Conservation (phyloP, 2,329 filamentous ascomycete genomes). For the Onygenales sp. region DNA sequence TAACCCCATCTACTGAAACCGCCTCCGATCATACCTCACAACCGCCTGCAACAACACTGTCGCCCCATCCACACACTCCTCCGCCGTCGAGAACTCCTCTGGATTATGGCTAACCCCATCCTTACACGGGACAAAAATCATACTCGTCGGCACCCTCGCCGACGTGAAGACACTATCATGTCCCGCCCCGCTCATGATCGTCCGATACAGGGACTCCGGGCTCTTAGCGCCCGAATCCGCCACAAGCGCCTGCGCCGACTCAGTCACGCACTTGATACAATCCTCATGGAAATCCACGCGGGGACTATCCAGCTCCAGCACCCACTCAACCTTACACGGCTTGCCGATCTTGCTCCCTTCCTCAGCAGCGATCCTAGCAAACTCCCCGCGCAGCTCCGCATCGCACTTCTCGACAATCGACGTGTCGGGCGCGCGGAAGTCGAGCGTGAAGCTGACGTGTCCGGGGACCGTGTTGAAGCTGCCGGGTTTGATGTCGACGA, state of each 20-base stretch:
- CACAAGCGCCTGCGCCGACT: slow-evolving; percentile 49
- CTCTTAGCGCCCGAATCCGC: slow-evolving; percentile 36
- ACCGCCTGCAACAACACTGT: slow-evolving; percentile 24
- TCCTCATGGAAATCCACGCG: slow-evolving; percentile 57
- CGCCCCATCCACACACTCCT: slow-evolving; percentile 50
- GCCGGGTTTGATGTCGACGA: slow-evolving; percentile 56
- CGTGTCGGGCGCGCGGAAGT: slow-evolving; percentile 54
- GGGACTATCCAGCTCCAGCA: slow-evolving; percentile 50
- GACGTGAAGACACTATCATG: slow-evolving; percentile 57
- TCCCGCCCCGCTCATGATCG: slow-evolving; percentile 55
- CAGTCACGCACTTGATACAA: slow-evolving; percentile 56
- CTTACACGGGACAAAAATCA: slow-evolving; percentile 58
- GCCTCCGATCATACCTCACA: slow-evolving; percentile 21
- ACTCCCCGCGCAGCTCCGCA: slow-evolving; percentile 46
- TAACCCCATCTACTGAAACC: slow-evolving; percentile 22
- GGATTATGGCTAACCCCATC: slow-evolving; percentile 57
- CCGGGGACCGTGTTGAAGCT: slow-evolving; percentile 67
- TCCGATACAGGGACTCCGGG: slow-evolving; percentile 35
- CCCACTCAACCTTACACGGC: slow-evolving; percentile 48
- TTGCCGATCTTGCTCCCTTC: slow-evolving; percentile 44
- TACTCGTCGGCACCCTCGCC: slow-evolving; percentile 50
- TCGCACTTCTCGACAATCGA: slow-evolving; percentile 50
- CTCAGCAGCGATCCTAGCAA: slow-evolving; percentile 49
- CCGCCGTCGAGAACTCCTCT: slow-evolving; percentile 50
- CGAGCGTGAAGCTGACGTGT: slow-evolving; percentile 56